Conservation (phyloP, 169 alveolate genomes). For the Plasmodium falciparum region DNA sequence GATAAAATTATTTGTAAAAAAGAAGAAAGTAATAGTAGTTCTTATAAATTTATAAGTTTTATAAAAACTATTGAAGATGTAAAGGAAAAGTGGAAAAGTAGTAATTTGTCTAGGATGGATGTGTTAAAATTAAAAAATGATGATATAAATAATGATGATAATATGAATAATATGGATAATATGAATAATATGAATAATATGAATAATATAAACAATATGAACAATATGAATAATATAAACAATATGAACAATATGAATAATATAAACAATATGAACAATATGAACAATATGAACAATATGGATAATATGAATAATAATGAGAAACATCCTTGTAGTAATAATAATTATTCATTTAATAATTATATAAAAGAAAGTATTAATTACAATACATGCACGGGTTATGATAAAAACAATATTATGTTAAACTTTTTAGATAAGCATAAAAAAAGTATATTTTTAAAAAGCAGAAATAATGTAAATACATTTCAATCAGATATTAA, state of each 20-base stretch:
- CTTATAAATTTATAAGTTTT: no score
- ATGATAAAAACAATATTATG: background rate
- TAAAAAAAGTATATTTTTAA: slow-evolving; percentile 13
- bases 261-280: background rate
- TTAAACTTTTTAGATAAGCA: background rate
- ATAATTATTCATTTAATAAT: background rate
- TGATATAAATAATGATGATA: background rate
- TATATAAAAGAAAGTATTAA: background rate
- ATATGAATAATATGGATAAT: background rate
- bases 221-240: background rate
- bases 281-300: background rate
- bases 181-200: background rate
- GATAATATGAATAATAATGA: background rate
- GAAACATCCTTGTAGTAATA: background rate
- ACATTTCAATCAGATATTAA: slow-evolving; percentile 9
- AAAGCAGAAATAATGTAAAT: slow-evolving; percentile 18
- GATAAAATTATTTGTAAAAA: no score
- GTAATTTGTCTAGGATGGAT: no score
- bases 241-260: background rate
- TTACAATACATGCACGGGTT: background rate
- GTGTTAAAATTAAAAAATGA: background rate
- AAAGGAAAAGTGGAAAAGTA: no score
- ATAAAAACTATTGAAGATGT: no score
- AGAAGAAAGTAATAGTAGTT: no score
- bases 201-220: background rate